Base-by-base conservation (phyloP, 2,329 filamentous ascomycete genomes). In the Capronia epimyces region DNA sequence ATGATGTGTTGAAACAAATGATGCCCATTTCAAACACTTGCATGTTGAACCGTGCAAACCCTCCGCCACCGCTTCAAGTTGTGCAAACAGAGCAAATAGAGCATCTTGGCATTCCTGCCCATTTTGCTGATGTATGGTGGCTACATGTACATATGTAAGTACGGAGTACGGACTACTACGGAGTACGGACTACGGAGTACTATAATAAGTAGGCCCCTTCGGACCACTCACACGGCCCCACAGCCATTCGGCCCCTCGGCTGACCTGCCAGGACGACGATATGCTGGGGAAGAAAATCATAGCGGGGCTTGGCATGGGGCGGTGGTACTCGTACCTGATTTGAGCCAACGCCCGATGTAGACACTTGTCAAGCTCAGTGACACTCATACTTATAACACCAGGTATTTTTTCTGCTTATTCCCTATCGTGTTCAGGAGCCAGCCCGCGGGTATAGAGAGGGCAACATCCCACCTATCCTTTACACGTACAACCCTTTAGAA, bases 121-220 rank as follows among this genome's bases (percentile, higher is more conserved):
- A 24, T 21, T 43, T 43, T 6, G 40, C 24, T 43, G 20, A 43
- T 43, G 40, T 40, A 25, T 43, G 40, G 40, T 43, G 39, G 34
- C n/a, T n/a, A n/a, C n/a, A n/a, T n/a, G n/a, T n/a, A n/a, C n/a
- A n/a, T n/a, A n/a, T n/a, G n/a, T n/a, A n/a, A n/a, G n/a, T n/a
- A n/a, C n/a, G n/a, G n/a, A n/a, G n/a, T n/a, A n/a, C n/a, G n/a
- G n/a, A n/a, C n/a, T n/a, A n/a, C n/a, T n/a, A n/a, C n/a, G n/a
- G n/a, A n/a, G n/a, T n/a, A n/a, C n/a, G n/a, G n/a, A n/a, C n/a
- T n/a, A n/a, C n/a, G n/a, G n/a, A n/a, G n/a, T n/a, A n/a, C n/a
- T n/a, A n/a, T n/a, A n/a, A n/a, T n/a, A n/a, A n/a, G n/a, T n/a
- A n/a, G n/a, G n/a, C 21, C 39, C 39, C 8, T 42, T 21, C 21